These are phyloP conservation scores for Solanum dulcamara DNA, from an alignment of 257 asterid genomes.

Conservation along the genomic window DNA sequence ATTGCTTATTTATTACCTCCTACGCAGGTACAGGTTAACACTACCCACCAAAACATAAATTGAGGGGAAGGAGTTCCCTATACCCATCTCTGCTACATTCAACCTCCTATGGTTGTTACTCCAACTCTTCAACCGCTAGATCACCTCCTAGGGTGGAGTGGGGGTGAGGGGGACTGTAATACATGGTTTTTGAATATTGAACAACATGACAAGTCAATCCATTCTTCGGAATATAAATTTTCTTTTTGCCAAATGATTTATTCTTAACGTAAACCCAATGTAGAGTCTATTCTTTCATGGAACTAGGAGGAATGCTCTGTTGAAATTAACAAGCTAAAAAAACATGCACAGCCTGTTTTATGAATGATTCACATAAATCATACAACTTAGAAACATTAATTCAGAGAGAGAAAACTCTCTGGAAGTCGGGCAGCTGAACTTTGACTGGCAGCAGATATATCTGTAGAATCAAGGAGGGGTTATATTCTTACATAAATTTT, in stretches of 20 bases:
- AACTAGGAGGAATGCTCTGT: neutral
- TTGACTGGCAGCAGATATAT: slow-evolving; percentile 50
- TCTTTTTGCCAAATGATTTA: neutral
- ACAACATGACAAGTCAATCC: neutral
- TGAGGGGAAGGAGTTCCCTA: neutral
- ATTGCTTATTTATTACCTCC: neutral
- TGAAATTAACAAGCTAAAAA: neutral
- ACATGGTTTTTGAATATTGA: neutral
- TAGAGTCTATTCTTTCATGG: neutral
- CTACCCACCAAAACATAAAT: neutral
- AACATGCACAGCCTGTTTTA: neutral
- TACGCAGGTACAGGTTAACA: neutral
- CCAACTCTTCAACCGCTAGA: neutral
- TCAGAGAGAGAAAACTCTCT: slow-evolving; percentile 36
- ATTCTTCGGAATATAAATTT: neutral
- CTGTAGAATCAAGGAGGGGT: slow-evolving; percentile 32
- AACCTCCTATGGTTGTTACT: neutral
- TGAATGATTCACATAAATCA: neutral
- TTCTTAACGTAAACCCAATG: neutral
- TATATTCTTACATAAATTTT: neutral
- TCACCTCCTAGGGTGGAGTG: neutral
- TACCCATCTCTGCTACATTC: neutral
- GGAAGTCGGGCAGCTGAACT: slow-evolving; percentile 84
- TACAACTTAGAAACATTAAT: neutral
- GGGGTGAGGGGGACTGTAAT: neutral